Evolutionary conservation across 805 yeast species (phyloP).

Genomic region (Hanseniaspora nectarophila): DNA sequence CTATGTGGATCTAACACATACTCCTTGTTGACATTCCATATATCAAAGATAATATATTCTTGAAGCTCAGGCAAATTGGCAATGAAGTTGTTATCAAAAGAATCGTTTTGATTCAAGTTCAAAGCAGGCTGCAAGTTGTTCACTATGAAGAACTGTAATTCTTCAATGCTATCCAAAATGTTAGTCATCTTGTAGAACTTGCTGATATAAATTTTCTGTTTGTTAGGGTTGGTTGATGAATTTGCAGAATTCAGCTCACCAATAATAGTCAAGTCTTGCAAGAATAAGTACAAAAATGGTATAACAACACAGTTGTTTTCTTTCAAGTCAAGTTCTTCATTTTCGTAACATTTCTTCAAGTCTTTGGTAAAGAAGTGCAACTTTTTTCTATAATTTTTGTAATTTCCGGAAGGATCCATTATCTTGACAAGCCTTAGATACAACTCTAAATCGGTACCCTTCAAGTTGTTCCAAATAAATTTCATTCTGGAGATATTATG

Average conservation of each 20-base stretch:
- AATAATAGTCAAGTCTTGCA: slow-evolving; percentile 72
- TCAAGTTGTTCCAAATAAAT: slow-evolving; percentile 47
- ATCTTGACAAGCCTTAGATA: slow-evolving; percentile 55
- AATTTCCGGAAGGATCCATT: slow-evolving; percentile 65
- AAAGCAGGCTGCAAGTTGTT: slow-evolving; percentile 15
- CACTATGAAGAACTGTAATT: slow-evolving; percentile 37
- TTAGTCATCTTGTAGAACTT: slow-evolving; percentile 58
- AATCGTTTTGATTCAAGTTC: neutral
- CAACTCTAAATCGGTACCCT: slow-evolving; percentile 48
- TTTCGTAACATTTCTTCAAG: slow-evolving; percentile 26
- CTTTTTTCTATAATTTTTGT: slow-evolving; percentile 53
- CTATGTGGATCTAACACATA: slow-evolving; percentile 53
- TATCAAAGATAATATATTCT: slow-evolving; percentile 50
- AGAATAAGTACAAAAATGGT: slow-evolving; percentile 61
- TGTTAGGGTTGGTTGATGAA: slow-evolving; percentile 34
- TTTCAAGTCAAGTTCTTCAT: neutral
- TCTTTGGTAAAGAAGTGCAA: slow-evolving; percentile 35
- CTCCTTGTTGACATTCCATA: slow-evolving; percentile 57
- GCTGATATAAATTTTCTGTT: slow-evolving; percentile 55
- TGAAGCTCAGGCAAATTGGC: slow-evolving; percentile 30
- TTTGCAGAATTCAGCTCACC: slow-evolving; percentile 70
- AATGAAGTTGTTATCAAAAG: slow-evolving; percentile 24
- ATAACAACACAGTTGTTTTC: slow-evolving; percentile 40
- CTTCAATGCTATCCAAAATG: slow-evolving; percentile 54
- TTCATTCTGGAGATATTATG: slow-evolving; percentile 53